Percentiles rank a stretch among this genome's conserved stretches.
These are phyloP conservation scores for Leccinellum albellum DNA, from an alignment of 768 basidiomycete genomes.

Conservation along the genomic window DNA sequence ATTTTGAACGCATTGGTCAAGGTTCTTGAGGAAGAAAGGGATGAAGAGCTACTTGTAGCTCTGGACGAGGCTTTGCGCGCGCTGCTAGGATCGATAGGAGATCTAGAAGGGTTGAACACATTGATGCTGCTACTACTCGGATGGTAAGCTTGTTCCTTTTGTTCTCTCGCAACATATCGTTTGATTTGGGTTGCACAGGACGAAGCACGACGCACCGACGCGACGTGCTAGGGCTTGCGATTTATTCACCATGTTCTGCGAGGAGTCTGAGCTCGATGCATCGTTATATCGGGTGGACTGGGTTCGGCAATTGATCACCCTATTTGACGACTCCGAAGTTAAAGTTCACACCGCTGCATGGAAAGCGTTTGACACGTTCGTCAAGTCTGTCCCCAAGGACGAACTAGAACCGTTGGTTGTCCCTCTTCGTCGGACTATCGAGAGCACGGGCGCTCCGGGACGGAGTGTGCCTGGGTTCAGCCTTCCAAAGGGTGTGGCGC, in stretches of 20 bases:
- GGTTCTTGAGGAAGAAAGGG: constrained; percentile 63
- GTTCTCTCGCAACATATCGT: background rate
- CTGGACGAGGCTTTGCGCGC: constrained; percentile 74
- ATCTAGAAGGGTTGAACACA: constrained; percentile 84
- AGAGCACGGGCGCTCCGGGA: constrained; percentile 77
- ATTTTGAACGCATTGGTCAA: constrained; percentile 80
- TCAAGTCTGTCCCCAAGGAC: constrained; percentile 89
- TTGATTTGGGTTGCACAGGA: constrained; percentile 44
- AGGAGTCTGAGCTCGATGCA: constrained; percentile 75
- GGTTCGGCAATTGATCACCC: constrained; percentile 82
- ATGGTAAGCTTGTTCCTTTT: constrained; percentile 53
- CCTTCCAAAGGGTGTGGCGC: constrained; percentile 76
- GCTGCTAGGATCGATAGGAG: constrained; percentile 73
- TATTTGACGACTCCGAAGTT: constrained; percentile 75
- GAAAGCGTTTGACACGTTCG: constrained; percentile 78
- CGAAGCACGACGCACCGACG: constrained; percentile 64
- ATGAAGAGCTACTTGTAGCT: constrained; percentile 67
- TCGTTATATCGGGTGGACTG: constrained; percentile 90
- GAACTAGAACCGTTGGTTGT: constrained; percentile 90
- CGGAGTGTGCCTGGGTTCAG: constrained; percentile 81
- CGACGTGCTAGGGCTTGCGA: constrained; percentile 78
- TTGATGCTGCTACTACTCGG: constrained; percentile 85
- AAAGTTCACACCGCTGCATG: constrained; percentile 80
- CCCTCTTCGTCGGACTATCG: constrained; percentile 83
- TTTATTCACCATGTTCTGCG: constrained; percentile 79